Conservation (phyloP, 2,329 filamentous ascomycete genomes). For the Scedosporium minutisporum region DNA sequence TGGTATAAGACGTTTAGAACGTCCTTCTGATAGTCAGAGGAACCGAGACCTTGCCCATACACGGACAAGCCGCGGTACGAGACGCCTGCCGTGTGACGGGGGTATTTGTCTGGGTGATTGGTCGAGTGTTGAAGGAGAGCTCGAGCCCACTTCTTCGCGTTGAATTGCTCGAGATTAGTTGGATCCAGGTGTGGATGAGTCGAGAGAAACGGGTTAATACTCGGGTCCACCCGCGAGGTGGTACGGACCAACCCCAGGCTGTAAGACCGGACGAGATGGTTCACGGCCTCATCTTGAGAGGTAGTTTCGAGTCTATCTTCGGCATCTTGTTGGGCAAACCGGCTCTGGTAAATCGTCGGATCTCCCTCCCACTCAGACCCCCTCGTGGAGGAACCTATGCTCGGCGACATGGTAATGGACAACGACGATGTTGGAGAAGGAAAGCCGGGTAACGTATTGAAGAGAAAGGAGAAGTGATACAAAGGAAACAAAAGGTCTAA, state of each 20-base stretch:
- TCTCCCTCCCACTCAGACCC: background rate
- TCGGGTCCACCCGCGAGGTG: constrained; percentile 6
- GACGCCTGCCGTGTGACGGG: constrained; percentile 26
- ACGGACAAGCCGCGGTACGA: constrained; percentile 28
- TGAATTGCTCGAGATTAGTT: constrained; percentile 27
- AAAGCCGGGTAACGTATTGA: background rate
- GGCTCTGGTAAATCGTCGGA: background rate
- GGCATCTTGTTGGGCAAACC: background rate
- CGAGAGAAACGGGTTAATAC: constrained; percentile 12
- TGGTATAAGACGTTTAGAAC: constrained; percentile 19
- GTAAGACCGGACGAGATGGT: constrained; percentile 8
- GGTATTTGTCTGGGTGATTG: constrained; percentile 23
- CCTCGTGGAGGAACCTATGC: background rate
- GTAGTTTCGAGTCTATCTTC: background rate
- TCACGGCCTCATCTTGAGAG: background rate
- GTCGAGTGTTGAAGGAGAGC: constrained; percentile 31
- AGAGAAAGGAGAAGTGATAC: background rate
- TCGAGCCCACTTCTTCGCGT: constrained; percentile 34
- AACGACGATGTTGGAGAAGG: background rate
- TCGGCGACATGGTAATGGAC: background rate
- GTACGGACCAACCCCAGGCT: constrained; percentile 12
- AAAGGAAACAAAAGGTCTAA: background rate
- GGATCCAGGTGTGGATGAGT: constrained; percentile 29
- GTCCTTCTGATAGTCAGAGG: constrained; percentile 25
- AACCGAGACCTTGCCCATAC: constrained; percentile 24